Evolutionary conservation across 2,329 filamentous ascomycete genomes (phyloP).

Genomic region (Penicillium verrucosum): DNA sequence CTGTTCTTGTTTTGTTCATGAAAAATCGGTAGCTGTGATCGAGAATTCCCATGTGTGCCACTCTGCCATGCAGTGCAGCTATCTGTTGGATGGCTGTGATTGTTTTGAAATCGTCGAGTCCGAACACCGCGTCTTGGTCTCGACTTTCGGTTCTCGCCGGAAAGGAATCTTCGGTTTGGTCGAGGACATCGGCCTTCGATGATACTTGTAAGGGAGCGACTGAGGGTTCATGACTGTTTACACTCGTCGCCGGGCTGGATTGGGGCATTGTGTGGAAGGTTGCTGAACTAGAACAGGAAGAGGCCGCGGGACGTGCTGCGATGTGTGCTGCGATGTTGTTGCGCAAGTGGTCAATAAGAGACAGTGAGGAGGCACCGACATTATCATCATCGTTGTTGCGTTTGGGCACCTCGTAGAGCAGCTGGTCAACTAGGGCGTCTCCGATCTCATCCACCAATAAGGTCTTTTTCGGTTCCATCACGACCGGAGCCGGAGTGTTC

Average conservation of each 20-base stretch:
- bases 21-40: constrained; percentile 44
- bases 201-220: not conserved
- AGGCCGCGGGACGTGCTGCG: not conserved
- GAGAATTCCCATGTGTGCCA: constrained; percentile 46
- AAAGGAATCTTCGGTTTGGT: not conserved
- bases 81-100: constrained; percentile 32
- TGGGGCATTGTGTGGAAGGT: constrained; percentile 11
- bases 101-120: constrained; percentile 32
- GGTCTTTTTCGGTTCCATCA: constrained; percentile 12
- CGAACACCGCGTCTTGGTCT: constrained; percentile 23
- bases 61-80: constrained; percentile 34
- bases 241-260: constrained; percentile 16
- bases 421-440: constrained; percentile 17
- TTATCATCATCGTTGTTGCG: not conserved
- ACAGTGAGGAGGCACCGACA: not conserved
- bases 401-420: constrained; percentile 12
- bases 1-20: constrained; percentile 34
- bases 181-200: not conserved
- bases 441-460: constrained; percentile 23
- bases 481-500: not conserved
- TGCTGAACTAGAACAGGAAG: constrained; percentile 16
- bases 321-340: constrained; percentile 2
- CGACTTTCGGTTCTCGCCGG: not conserved
- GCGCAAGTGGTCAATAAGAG: constrained; percentile 21
- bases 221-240: constrained; percentile 8